Evolutionary conservation across 2,329 filamentous ascomycete genomes (phyloP), one percentile per base, ranked within the genome.

Genomic region (Exophiala aquamarina): DNA sequence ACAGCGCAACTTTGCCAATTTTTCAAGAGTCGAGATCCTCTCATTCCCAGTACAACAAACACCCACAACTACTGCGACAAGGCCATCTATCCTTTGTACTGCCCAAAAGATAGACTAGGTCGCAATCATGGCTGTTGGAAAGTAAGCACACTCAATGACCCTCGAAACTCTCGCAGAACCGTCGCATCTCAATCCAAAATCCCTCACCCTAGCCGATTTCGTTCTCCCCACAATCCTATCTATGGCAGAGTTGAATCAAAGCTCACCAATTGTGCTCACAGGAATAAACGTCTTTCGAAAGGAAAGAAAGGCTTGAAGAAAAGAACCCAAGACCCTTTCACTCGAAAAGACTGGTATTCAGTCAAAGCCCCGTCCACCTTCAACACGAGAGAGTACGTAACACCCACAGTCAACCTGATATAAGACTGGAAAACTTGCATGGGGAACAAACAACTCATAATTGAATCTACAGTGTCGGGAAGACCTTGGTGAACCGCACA

Each of bases 241-340:
- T 26, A 26, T 26, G 6, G 11, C 11, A 6, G 6, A 11, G 23
- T 6, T 6, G 23, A 26, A 26, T 11, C 23, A 26, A 26, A 26
- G 23, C 23, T 26, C 45, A 42, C 15, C 23, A 19, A 8, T 31
- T 29, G 36, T 35, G 17, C 34, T 19, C 20, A 20, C 65, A 90
- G 86, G 89, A 98, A 98, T 86, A 98, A 98, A 90, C 90, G 93
- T 83, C 85, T 98, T 81, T 97, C 93, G 63, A 98, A 98, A 85
- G 93, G 93, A 81, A 98, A 97, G 89, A 98, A 98, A 86, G 92
- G 93, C 76, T 83, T 97, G 74, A 97, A 97, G 89, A 97, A 98
- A 92, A 92, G 92, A 81, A 92, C 91, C 69, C 79, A 86, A 66
- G 93, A 98, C 76, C 92, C 93, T 69, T 97, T 97, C 82, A 83